Evolutionary conservation across 331 rosid genomes (phyloP).

Genomic region (Acacia pycnantha): DNA sequence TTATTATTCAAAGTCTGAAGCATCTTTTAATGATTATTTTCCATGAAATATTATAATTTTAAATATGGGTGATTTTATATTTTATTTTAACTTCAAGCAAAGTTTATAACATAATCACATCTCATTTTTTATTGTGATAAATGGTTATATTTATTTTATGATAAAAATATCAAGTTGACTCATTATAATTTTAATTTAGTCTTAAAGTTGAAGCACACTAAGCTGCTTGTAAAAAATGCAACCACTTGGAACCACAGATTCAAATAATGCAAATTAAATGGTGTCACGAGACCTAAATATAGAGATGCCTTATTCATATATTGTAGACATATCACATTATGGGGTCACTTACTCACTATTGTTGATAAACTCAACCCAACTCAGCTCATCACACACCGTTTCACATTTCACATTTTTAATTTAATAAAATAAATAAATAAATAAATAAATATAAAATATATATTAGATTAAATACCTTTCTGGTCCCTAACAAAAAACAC

Average conservation of each 20-base stretch:
- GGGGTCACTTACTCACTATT: conserved; percentile 15
- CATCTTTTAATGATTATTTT: neutral
- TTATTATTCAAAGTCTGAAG: too few relatives aligned
- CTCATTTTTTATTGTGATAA: neutral
- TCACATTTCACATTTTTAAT: neutral
- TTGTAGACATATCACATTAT: conserved; percentile 25
- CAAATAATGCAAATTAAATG: neutral
- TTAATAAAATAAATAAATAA: neutral
- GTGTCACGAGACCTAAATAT: neutral
- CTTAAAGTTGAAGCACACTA: neutral
- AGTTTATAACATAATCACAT: too few relatives aligned
- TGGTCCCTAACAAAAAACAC: too few relatives aligned
- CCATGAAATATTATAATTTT: neutral
- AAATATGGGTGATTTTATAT: neutral
- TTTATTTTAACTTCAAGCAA: neutral
- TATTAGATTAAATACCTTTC: too few relatives aligned
- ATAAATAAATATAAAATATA: too few relatives aligned
- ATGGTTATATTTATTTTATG: neutral
- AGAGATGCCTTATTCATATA: neutral
- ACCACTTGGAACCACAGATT: neutral
- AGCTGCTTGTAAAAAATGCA: neutral
- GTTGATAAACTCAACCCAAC: conserved; percentile 16
- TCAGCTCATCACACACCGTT: neutral
- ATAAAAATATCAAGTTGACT: neutral
- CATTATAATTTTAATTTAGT: neutral